Conservation (phyloP, 2,329 filamentous ascomycete species). For the Aureobasidium namibiae region DNA sequence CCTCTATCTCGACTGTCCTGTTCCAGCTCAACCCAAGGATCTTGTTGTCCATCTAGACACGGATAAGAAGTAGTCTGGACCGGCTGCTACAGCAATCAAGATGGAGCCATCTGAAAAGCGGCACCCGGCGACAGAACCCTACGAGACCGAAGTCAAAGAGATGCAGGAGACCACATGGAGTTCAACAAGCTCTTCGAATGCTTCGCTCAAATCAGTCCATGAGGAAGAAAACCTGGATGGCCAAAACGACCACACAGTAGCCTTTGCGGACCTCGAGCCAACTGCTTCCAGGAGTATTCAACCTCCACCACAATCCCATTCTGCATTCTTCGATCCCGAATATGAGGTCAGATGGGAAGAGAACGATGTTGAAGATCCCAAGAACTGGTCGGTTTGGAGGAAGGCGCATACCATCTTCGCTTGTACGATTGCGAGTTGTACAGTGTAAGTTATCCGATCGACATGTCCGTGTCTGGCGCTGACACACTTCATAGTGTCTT, state of each 20-base stretch:
- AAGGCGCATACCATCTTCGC: not conserved
- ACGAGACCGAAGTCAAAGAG: not conserved
- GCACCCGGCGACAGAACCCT: not conserved
- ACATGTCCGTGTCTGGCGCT: not conserved
- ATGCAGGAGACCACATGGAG: not conserved
- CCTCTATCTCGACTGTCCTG: not conserved
- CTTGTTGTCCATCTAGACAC: not conserved
- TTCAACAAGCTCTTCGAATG: not conserved
- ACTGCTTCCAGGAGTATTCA: not conserved
- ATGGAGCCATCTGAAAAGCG: not conserved
- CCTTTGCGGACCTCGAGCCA: constrained; percentile 4
- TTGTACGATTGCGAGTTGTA: not conserved
- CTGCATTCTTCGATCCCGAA: not conserved
- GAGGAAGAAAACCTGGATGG: not conserved
- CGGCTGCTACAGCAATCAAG: not conserved
- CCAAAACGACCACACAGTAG: not conserved
- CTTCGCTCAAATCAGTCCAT: not conserved
- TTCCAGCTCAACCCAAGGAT: not conserved
- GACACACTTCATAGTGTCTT: not conserved
- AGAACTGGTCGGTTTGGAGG: not conserved
- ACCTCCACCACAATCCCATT: not conserved
- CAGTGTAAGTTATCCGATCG: not conserved
- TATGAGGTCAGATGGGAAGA: constrained; percentile 2
- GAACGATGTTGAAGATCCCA: not conserved
- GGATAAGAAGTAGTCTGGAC: not conserved